Base-by-base conservation (phyloP, 768 basidiomycete species). In the Leucocoprinus sp. region DNA sequence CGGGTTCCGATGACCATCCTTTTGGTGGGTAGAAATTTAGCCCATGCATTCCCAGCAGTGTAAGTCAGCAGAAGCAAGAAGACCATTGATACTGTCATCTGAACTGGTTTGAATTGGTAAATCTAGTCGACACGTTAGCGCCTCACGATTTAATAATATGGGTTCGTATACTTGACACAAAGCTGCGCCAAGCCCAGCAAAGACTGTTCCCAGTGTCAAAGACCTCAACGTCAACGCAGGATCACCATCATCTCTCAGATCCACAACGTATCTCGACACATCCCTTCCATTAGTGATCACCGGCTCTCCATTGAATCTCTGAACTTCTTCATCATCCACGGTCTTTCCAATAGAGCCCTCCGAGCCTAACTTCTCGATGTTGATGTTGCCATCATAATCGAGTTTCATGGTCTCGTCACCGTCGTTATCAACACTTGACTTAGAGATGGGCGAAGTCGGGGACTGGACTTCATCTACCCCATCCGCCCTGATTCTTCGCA, bases 181-280 rank as follows among this genome's bases (percentile, higher is more conserved):
- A 5, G 75, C 70, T n/a, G 80, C 76, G 6, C 76, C 76, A 19
- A 81, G 62, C 8, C 72, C 77, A 17, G 77, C 76, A 51, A 78
- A 66, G 0, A 75, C 47, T 0, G 78, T 79, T 2, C 77, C 79
- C n/a, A 80, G 55, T 24, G 73, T 54, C 11, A 76, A 50, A 3
- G 78, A 80, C 19, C 79, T 65, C 53, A 81, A 71, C 0, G 78
- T 80, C 21, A 80, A 55, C 1, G 78, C 68, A 14, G 64, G 60
- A 42, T 78, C 78, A 9, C 68, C 74, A 52, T 80, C 78, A 57
- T 82, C 80, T 19, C 76, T 67, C 17, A 72, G 35, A 53, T 79
- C 77, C 48, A 80, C 66, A n/a, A 72, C 69, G 50, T 69, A 76
- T 23, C 64, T 64, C 0, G 76, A 76, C 45, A 78, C 74, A 53